Evolutionary conservation across 2,329 filamentous ascomycete genomes (phyloP).

Genomic region (Ophiostoma fasciatum): DNA sequence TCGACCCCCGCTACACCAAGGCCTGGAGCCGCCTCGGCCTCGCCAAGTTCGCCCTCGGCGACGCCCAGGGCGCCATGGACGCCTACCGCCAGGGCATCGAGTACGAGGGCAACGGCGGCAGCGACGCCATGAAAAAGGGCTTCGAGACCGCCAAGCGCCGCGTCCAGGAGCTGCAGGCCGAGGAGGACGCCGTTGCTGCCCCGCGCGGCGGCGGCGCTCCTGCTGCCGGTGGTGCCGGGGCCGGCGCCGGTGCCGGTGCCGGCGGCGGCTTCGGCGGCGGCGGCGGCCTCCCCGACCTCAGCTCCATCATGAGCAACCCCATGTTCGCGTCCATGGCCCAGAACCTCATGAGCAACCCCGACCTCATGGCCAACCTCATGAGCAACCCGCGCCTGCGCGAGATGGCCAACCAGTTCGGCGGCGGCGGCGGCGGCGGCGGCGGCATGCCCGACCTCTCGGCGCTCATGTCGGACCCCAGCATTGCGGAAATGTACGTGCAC

Average conservation of each 20-base stretch:
- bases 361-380: constrained; percentile 85
- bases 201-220: constrained; percentile 16
- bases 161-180: constrained; percentile 61
- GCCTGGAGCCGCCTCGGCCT: constrained; percentile 90
- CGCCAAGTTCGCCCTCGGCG: constrained; percentile 79
- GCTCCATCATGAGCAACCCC: constrained; percentile 85
- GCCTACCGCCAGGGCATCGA: constrained; percentile 90
- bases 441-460: constrained; percentile 79
- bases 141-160: constrained; percentile 84
- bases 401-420: constrained; percentile 69
- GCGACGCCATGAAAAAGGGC: constrained; percentile 94
- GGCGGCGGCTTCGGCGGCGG: constrained; percentile 45
- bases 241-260: constrained; percentile 23
- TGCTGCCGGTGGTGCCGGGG: constrained; percentile 4
- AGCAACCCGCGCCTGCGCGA: constrained; percentile 77
- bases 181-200: constrained; percentile 28
- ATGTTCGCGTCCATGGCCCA: constrained; percentile 98
- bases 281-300: constrained; percentile 77
- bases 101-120: constrained; percentile 83
- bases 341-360: constrained; percentile 92
- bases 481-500: constrained; percentile 73
- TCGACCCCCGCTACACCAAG: constrained; percentile 91
- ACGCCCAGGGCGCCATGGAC: constrained; percentile 84
- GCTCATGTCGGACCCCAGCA: constrained; percentile 82
- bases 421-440: constrained; percentile 34